Evolutionary conservation across 352 stramenopile genomes (phyloP).

Genomic region (Globisporangium emineosum): DNA sequence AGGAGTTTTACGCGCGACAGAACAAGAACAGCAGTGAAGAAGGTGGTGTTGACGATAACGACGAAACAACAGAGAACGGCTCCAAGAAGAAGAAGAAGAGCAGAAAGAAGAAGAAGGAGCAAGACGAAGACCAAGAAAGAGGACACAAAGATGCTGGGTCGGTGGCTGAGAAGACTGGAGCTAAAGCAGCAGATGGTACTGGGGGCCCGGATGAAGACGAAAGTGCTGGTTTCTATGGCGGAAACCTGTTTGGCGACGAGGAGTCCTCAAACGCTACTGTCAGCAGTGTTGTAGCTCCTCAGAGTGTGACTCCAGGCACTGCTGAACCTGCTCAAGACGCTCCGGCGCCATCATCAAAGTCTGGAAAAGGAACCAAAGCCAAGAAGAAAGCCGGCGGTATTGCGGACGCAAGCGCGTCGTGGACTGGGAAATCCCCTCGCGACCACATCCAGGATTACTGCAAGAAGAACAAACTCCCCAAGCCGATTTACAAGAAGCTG

Average conservation of each 20-base stretch:
- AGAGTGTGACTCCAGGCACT: background rate
- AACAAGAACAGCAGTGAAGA: background rate
- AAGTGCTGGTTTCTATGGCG: slow-evolving; percentile 8
- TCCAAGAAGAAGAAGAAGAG: slow-evolving; percentile 11
- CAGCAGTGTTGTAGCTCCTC: background rate
- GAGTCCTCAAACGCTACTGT: background rate
- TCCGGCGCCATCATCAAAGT: slow-evolving; percentile 18
- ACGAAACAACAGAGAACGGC: background rate
- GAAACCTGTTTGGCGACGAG: slow-evolving; percentile 5
- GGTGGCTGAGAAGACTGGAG: background rate
- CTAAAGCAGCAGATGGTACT: background rate
- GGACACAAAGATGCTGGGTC: background rate
- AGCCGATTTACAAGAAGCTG: slow-evolving; percentile 70
- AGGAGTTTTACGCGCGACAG: slow-evolving; percentile 13
- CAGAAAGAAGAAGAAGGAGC: slow-evolving; percentile 10
- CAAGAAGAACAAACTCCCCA: slow-evolving; percentile 79
- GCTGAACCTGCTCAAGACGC: background rate
- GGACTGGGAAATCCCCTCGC: slow-evolving; percentile 83
- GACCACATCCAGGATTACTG: slow-evolving; percentile 88
- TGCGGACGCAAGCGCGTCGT: slow-evolving; percentile 33
- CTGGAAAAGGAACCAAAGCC: slow-evolving; percentile 27
- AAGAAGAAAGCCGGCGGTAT: slow-evolving; percentile 32
- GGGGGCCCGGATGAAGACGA: background rate
- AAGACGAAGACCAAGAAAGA: background rate
- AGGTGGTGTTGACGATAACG: background rate